A percentile compares a stretch with the other conserved stretches of the same genome.
Evolutionary conservation across 305 asterid species (phyloP).

Genomic region (Solanum chacoense): DNA sequence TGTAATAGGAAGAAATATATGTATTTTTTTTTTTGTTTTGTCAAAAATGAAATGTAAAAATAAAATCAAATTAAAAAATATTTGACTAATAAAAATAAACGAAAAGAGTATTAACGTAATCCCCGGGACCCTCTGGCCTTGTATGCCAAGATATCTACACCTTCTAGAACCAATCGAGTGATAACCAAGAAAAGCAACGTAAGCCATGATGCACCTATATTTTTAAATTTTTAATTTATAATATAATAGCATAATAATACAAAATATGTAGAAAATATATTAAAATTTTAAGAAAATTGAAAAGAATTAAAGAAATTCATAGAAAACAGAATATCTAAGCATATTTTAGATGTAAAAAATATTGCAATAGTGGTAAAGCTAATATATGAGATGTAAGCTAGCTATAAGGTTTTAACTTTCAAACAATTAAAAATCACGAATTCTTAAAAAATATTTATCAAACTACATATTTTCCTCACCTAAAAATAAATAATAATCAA

Average conservation of each 20-base stretch:
- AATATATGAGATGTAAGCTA: neutral
- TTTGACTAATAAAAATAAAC: too few species aligned
- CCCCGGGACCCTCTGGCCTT: neutral
- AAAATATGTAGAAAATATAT: neutral
- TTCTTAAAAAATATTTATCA: too few species aligned
- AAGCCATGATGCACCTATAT: neutral
- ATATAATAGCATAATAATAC: neutral
- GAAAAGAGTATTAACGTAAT: too few species aligned
- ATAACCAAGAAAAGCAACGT: neutral
- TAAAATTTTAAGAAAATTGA: neutral
- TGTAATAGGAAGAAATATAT: neutral
- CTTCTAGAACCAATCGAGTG: neutral
- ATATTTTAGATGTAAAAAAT: too few species aligned
- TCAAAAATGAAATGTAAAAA: too few species aligned
- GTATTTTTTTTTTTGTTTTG: too few species aligned
- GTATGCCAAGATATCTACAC: neutral
- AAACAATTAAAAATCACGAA: neutral
- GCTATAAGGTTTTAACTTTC: neutral
- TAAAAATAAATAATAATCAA: neutral
- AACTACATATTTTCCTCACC: neutral
- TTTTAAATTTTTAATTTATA: too few species aligned
- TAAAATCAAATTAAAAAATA: too few species aligned
- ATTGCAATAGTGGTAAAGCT: neutral
- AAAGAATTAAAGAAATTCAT: neutral
- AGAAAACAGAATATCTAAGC: neutral